Evolutionary conservation across 73 alveolate genomes (phyloP), one percentile per base, ranked within the genome.

Genomic region (Breviolum minutum): DNA sequence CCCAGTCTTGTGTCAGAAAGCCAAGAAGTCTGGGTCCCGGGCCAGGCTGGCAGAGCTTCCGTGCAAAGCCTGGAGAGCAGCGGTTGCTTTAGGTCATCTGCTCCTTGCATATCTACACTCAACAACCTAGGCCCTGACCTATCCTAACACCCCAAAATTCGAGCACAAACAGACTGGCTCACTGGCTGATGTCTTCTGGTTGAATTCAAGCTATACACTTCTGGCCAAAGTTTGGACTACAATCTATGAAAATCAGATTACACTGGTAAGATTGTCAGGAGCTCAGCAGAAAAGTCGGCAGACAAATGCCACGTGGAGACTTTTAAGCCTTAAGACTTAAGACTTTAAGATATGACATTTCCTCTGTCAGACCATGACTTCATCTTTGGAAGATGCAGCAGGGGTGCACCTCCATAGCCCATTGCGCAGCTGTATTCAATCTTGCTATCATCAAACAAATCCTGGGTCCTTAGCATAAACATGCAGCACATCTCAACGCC

Each of bases 31-130:
- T 63, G 71, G 48, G 96, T 19, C n/a, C 26, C 88, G 7, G 68
- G 79, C 97, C 97, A 12, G 97, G 97, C 29, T 71, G 97, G 89
- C 97, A 91, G 29, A 91, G 76, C 97, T 91, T 91, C 89, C 69
- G 77, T 24, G 97, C 97, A 30, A 60, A 63, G 60, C 96, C 96
- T 90, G 84, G 64, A 19, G 40, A 40, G 54, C 54, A 2, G 54
- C 54, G 54, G 54, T 40, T 40, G 54, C 54, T 40, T 40, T 40
- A 40, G 54, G 54, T 40, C 54, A 40, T 40, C 54, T 40, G 54
- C 54, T 40, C 54, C 54, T 40, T 40, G 54, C 54, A 40, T 40
- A 40, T 40, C 54, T n/a, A n/a, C n/a, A n/a, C n/a, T n/a, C 54
- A 40, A 40, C 54, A 3, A 40, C 54, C 54, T 40, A 40, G 5